Evolutionary conservation across 2,329 filamentous ascomycete species (phyloP).

Genomic region (Coleophoma eucalyptorum): DNA sequence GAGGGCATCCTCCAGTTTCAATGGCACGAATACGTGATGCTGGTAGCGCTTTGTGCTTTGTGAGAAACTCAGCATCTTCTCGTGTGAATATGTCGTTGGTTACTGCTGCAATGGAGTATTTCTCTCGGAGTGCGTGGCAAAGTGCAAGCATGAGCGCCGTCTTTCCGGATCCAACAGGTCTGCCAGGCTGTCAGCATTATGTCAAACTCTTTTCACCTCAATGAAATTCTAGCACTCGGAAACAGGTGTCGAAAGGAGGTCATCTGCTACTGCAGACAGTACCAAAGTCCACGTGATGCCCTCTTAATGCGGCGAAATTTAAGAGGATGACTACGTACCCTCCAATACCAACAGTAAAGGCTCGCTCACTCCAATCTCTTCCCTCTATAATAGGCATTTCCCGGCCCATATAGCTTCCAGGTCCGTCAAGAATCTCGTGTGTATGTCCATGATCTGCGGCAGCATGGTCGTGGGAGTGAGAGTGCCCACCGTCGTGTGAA

Average conservation of each 20-base stretch:
- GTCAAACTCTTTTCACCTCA: not conserved
- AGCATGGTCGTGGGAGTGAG: conserved; percentile 45
- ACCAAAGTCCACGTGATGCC: not conserved
- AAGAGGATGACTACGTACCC: conserved; percentile 53
- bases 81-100: conserved; percentile 99
- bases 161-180: conserved; percentile 94
- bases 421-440: conserved; percentile 92
- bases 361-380: conserved; percentile 80
- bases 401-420: conserved; percentile 81
- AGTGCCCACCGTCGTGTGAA: conserved; percentile 54
- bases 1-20: conserved; percentile 94
- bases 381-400: conserved; percentile 94
- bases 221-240: not conserved
- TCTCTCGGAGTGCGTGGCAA: conserved; percentile 75
- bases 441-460: conserved; percentile 83
- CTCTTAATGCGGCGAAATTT: not conserved
- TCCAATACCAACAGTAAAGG: conserved; percentile 97
- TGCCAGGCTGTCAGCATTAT: conserved; percentile 31
- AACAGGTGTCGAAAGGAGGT: not conserved
- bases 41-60: conserved; percentile 77
- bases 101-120: conserved; percentile 86
- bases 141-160: conserved; percentile 95
- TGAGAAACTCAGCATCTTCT: conserved; percentile 97
- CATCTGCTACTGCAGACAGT: conserved; percentile 4
- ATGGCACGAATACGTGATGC: conserved; percentile 86